phyloP scores from a whole-genome alignment of 2,329 filamentous ascomycete genomes.

The Colletotrichum spaethianum region DNA sequence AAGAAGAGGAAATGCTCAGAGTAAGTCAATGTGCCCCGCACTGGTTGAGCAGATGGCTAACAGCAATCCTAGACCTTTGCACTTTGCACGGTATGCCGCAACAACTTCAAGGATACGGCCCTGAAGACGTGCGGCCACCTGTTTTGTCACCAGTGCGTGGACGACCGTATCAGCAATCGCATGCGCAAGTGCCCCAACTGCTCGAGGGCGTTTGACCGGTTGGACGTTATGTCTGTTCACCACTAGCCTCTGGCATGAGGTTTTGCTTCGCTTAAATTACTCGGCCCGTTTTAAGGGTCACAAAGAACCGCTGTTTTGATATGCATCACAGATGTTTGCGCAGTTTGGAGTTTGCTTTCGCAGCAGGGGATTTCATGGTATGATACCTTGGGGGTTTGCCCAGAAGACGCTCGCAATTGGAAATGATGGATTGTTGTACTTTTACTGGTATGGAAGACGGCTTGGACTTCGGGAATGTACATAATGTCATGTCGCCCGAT shows the following conservation, averaged over 20 bases:
- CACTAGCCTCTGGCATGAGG: conserved; percentile 47
- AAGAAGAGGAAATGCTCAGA: conserved; percentile 87
- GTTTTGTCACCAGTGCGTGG: conserved; percentile 92
- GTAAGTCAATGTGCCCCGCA: conserved; percentile 68
- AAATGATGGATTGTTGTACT: conserved; percentile 42
- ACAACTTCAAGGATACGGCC: conserved; percentile 93
- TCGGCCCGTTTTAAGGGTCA: neutral
- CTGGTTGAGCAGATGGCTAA: conserved; percentile 42
- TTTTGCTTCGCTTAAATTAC: conserved; percentile 1
- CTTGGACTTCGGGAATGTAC: conserved; percentile 38
- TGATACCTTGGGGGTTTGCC: conserved; percentile 41
- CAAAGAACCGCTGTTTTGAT: conserved; percentile 16
- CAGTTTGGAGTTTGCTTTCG: conserved; percentile 38
- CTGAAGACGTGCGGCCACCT: conserved; percentile 96
- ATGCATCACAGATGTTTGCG: conserved; percentile 22
- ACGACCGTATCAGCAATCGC: conserved; percentile 89
- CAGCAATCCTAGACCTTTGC: conserved; percentile 51
- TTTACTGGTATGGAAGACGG: conserved; percentile 42
- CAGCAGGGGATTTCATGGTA: conserved; percentile 35
- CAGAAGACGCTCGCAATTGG: conserved; percentile 37
- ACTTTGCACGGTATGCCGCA: conserved; percentile 92
- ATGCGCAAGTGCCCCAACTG: conserved; percentile 97
- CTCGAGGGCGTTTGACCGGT: conserved; percentile 90
- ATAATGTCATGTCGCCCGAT: conserved; percentile 21
- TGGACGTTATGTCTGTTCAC: conserved; percentile 86